Evolutionary conservation across 495 filamentous ascomycete species (phyloP).

Genomic region (Penicillium goetzii): DNA sequence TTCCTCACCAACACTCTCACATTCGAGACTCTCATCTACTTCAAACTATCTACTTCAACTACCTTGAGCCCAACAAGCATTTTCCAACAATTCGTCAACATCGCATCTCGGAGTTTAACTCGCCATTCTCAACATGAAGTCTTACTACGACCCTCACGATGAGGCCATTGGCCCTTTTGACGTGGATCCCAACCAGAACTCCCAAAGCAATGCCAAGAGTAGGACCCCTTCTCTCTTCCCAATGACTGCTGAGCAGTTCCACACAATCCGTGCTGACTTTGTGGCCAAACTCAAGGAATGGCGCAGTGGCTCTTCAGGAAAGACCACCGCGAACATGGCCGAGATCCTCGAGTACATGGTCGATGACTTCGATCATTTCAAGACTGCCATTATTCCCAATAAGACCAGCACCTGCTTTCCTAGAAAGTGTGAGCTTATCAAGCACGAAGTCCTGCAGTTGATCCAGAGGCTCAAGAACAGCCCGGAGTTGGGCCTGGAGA

Average conservation of each 20-base stretch:
- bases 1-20: not conserved
- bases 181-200: not conserved
- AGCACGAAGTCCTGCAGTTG: not conserved
- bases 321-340: conserved; percentile 2
- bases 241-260: conserved; percentile 1
- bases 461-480: not conserved
- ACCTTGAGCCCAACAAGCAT: not conserved
- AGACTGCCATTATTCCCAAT: not conserved
- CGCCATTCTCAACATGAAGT: not conserved
- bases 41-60: too few relatives aligned
- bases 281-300: not conserved
- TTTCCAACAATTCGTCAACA: not conserved
- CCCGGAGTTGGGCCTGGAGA: not conserved
- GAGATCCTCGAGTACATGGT: conserved; percentile 12
- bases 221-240: not conserved
- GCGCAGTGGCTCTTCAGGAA: not conserved
- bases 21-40: not conserved
- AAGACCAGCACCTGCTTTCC: not conserved
- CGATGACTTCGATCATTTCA: conserved; percentile 5
- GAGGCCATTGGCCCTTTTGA: not conserved
- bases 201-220: not conserved
- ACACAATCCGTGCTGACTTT: not conserved
- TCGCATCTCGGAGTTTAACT: not conserved
- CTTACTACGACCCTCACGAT: not conserved
- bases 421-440: conserved; percentile 1